Base-by-base conservation (phyloP, 2,329 filamentous ascomycete species). In the Colletotrichum eleusines region DNA sequence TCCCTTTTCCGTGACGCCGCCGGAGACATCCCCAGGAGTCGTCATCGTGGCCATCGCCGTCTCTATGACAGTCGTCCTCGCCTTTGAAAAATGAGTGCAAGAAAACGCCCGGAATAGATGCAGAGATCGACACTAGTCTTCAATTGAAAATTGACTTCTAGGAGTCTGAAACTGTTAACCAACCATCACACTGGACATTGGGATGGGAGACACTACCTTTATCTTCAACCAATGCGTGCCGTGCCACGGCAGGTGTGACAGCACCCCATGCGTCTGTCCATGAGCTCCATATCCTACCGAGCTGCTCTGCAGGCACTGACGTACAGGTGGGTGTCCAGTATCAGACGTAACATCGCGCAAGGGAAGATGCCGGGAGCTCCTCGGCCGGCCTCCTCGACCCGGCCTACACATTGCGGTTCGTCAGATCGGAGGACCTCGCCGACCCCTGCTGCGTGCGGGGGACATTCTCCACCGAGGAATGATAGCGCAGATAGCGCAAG, bases 371-470 rank as follows among this genome's bases (percentile, higher is more conserved):
- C 64, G 28, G 33, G 40, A 63, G 26, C 14, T 63, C 20, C 68
- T 59, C 35, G 46, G 38, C 33, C 50, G 38, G n/a, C 33, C n/a
- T 57, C 6, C 16, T n/a, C 16, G 8, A 48, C 35, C 20, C 26
- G 31, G 33, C 28, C 16, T 63, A 42, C 20, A 44, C 33, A 55
- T 31, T 33, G 23, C 48, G 9, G 38, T 51, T 23, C 58, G 35
- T n/a, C 7, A 61, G 58, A 71, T 66, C 71, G 72, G 72, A 72
- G 69, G 65, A 44, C 73, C 61, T 69, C 74, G 57, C 73, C 73
- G 69, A 73, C 66, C 68, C 63, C 31, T 69, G 69, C 42, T 31
- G 20, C 35, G 53, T 63, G 64, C 69, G 69, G 69, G 69, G 58
- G 33, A 46, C 44, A 1, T 16, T 46, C 53, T 46, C 53, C 64